These are phyloP conservation scores for Rubia tinctorum DNA, from an alignment of 305 asterid species.

Conservation along the genomic window DNA sequence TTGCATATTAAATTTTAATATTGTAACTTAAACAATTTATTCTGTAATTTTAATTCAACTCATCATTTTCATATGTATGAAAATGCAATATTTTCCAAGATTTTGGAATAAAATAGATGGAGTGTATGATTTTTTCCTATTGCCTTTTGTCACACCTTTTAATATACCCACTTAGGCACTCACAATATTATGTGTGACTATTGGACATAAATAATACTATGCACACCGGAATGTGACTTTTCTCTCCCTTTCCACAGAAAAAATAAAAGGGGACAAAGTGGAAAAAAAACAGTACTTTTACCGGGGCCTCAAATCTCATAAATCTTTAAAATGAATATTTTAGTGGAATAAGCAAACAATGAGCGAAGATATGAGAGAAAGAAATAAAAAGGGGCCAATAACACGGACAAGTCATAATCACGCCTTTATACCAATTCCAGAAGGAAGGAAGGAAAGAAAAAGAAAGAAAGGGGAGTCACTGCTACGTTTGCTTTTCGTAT, in stretches of 20 bases:
- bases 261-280: background rate
- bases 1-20: no score
- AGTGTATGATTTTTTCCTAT: background rate
- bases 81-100: no score
- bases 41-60: no score
- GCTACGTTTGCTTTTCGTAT: background rate
- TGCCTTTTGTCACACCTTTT: slow-evolving; percentile 5
- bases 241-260: background rate
- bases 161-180: background rate
- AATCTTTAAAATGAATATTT: background rate
- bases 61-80: no score
- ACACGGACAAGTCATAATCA: slow-evolving; percentile 22
- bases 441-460: slow-evolving; percentile 17
- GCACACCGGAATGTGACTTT: slow-evolving; percentile 7
- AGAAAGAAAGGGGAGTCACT: slow-evolving; percentile 1
- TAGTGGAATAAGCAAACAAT: background rate
- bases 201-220: background rate
- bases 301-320: background rate
- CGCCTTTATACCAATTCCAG: slow-evolving; percentile 26
- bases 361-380: background rate
- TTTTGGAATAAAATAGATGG: no score
- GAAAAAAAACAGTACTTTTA: background rate
- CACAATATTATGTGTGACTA: background rate
- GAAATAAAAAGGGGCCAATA: slow-evolving; percentile 13
- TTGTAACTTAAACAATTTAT: no score